These are phyloP conservation scores for Lichtheimia hyalospora DNA, from an alignment of 371 early-diverging fungal species.

Conservation along the genomic window DNA sequence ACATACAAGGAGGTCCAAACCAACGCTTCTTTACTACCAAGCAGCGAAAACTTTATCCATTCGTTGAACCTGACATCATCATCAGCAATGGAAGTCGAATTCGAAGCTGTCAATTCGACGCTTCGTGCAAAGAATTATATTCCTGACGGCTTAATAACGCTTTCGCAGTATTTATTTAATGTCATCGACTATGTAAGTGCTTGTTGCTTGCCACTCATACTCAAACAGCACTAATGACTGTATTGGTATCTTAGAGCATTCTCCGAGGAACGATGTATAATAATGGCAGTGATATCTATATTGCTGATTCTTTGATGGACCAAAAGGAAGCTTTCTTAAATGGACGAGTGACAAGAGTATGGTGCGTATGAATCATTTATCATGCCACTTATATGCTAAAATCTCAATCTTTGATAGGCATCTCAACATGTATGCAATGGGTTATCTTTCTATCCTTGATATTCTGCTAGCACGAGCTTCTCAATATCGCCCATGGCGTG, in stretches of 20 bases:
- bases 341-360: constrained; percentile 19
- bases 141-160: constrained; percentile 25
- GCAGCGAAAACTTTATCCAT: constrained; percentile 15
- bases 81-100: constrained; percentile 23
- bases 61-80: constrained; percentile 18
- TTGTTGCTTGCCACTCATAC: not conserved
- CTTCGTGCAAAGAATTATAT: constrained; percentile 11
- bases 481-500: constrained; percentile 21
- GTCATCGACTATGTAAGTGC: constrained; percentile 28
- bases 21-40: not conserved
- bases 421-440: constrained; percentile 28
- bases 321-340: constrained; percentile 29
- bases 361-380: constrained; percentile 11
- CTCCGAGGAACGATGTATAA: constrained; percentile 22
- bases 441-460: constrained; percentile 25
- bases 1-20: constrained; percentile 5
- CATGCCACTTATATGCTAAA: not conserved
- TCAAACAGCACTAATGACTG: not conserved
- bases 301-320: constrained; percentile 23
- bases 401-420: no score
- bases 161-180: constrained; percentile 28
- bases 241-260: constrained; percentile 15
- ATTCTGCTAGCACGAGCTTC: constrained; percentile 15
- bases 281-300: constrained; percentile 17
- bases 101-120: constrained; percentile 2